phyloP scores from a whole-genome alignment of 805 yeast species.

The Saccharomycopsis fermentans region DNA sequence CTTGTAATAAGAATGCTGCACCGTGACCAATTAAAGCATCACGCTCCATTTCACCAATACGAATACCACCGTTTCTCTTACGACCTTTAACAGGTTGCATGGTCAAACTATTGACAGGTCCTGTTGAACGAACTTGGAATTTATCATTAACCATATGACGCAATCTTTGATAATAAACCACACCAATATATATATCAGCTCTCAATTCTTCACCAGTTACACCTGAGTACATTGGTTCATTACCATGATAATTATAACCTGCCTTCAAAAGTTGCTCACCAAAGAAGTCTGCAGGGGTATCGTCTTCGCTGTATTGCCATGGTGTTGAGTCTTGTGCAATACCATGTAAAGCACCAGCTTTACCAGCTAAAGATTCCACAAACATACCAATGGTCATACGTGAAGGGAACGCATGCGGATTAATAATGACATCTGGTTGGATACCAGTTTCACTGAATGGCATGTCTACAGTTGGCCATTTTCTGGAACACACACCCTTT shows the following conservation, averaged over 20 bases:
- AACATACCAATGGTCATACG: conserved; percentile 99
- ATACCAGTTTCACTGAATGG: conserved; percentile 95
- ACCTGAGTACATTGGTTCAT: conserved; percentile 98
- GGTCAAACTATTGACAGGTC: conserved; percentile 92
- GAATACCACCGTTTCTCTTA: conserved; percentile 97
- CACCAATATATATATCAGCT: conserved; percentile 93
- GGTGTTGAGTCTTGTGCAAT: conserved; percentile 97
- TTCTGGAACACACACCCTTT: conserved; percentile 96
- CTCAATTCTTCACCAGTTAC: conserved; percentile 96
- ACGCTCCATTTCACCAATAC: conserved; percentile 99
- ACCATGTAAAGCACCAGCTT: conserved; percentile 96
- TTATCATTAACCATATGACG: conserved; percentile 99
- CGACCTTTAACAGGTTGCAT: conserved; percentile 99
- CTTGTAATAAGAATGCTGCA: conserved; percentile 89
- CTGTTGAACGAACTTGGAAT: conserved; percentile 98
- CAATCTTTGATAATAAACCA: conserved; percentile 94
- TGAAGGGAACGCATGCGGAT: conserved; percentile 99
- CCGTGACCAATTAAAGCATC: conserved; percentile 99
- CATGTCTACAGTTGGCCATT: conserved; percentile 96
- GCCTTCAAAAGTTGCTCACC: conserved; percentile 84
- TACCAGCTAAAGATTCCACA: conserved; percentile 97
- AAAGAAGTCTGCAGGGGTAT: conserved; percentile 95
- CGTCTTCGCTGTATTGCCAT: conserved; percentile 83
- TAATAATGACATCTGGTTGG: conserved; percentile 94
- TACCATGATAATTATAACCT: conserved; percentile 96